Conservation (phyloP, 176 grass and related monocot genomes). For the Olyra latifolia region DNA sequence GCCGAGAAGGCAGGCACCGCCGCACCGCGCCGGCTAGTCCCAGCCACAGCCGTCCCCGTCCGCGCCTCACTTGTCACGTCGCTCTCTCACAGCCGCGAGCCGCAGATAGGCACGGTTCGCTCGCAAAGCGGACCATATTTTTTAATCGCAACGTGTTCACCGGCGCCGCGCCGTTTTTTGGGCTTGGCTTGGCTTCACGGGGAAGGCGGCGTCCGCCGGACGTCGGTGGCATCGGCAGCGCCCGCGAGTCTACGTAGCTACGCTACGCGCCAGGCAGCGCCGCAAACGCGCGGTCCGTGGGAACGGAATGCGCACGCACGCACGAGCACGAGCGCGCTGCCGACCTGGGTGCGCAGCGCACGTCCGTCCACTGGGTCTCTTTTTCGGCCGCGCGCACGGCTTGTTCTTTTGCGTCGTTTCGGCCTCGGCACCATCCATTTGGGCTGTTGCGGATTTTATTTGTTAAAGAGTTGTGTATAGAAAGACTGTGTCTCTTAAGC, state of each 20-base stretch:
- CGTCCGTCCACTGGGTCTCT: not conserved
- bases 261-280: not conserved
- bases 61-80: not conserved
- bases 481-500: no score
- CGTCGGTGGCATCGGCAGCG: no score
- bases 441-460: not conserved
- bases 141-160: no score
- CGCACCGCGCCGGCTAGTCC: not conserved
- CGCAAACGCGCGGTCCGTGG: conserved; percentile 19
- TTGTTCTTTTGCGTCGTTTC: not conserved
- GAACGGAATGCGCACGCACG: conserved; percentile 19
- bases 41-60: not conserved
- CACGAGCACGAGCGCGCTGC: conserved; percentile 18
- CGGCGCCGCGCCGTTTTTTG: no score
- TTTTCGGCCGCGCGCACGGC: not conserved
- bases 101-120: no score
- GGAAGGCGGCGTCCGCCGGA: not conserved
- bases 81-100: not conserved
- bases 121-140: no score
- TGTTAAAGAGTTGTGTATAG: no score
- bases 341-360: not conserved
- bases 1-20: not conserved
- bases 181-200: not conserved
- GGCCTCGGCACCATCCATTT: not conserved
- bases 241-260: no score